phyloP scores from a whole-genome alignment of 2,329 filamentous ascomycete genomes.

The Xylariomycetidae sp. region DNA sequence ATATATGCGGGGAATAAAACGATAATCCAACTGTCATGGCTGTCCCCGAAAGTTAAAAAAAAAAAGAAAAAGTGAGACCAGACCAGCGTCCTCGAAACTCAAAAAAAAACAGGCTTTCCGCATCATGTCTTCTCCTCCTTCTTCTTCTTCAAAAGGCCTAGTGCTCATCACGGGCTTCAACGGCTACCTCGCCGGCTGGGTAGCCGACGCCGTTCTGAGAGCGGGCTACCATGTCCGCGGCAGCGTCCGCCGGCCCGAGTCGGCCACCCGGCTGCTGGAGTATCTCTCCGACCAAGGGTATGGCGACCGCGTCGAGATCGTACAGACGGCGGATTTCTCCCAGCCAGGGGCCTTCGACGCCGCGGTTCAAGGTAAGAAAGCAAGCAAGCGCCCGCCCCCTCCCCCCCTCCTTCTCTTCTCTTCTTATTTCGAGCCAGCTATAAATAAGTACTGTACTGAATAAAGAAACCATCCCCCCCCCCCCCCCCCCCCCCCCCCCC shows the following conservation, averaged over 20 bases:
- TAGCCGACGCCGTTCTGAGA: slow-evolving; percentile 18
- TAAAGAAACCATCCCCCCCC: too few species aligned
- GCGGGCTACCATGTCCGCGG: slow-evolving; percentile 23
- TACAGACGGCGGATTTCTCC: slow-evolving; percentile 21
- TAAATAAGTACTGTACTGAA: neutral
- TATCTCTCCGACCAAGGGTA: slow-evolving; percentile 17
- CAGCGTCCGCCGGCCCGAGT: slow-evolving; percentile 19
- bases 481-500: too few species aligned
- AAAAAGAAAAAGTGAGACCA: too few species aligned
- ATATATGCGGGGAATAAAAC: too few species aligned
- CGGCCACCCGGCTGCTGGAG: slow-evolving; percentile 20
- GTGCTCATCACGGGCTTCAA: slow-evolving; percentile 27
- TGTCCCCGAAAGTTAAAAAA: too few species aligned
- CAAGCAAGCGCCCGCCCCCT: too few species aligned
- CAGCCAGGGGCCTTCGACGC: slow-evolving; percentile 14
- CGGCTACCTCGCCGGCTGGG: slow-evolving; percentile 24
- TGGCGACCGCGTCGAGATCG: slow-evolving; percentile 17
- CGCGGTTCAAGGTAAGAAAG: slow-evolving; percentile 20
- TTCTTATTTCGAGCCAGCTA: neutral
- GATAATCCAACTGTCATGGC: too few species aligned
- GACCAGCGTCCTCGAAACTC: too few species aligned
- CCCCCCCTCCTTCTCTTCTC: too few species aligned
- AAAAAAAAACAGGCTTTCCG: too few species aligned
- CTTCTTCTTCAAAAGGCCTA: slow-evolving; percentile 6
- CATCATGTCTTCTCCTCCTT: too few species aligned